Conservation (phyloP, 208 protist species). For the Willaertia magna region DNA sequence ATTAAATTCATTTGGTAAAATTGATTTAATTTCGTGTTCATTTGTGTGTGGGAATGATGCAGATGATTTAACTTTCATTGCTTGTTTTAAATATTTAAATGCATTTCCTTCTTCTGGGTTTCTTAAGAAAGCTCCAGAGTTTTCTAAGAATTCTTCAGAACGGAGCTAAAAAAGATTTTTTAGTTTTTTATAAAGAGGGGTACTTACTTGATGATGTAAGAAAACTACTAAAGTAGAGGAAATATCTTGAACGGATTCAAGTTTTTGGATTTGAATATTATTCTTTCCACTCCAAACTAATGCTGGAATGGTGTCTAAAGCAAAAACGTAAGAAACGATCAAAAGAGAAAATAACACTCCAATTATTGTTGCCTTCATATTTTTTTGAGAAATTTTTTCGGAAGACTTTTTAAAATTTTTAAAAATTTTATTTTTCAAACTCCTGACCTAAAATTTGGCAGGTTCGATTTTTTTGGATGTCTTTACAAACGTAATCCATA, state of each 20-base stretch:
- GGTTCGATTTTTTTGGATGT: too few relatives aligned
- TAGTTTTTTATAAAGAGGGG: background rate
- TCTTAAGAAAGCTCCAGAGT: background rate
- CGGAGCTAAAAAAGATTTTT: background rate
- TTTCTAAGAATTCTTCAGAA: background rate
- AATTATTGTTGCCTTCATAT: background rate
- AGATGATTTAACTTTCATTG: background rate
- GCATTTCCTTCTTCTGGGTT: background rate
- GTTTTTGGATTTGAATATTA: background rate
- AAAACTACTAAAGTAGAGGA: background rate
- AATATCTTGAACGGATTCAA: background rate
- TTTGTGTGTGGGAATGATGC: background rate
- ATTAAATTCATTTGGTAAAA: background rate
- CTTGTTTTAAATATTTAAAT: background rate
- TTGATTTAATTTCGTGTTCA: background rate
- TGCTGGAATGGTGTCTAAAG: background rate
- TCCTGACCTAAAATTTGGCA: too few relatives aligned
- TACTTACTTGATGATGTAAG: background rate
- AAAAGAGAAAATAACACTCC: background rate
- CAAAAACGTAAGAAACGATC: background rate
- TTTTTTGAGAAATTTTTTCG: background rate
- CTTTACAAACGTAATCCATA: too few relatives aligned
- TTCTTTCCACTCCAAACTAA: background rate
- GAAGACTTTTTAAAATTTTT: too few relatives aligned
- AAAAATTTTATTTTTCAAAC: too few relatives aligned